phyloP scores from a whole-genome alignment of 208 protist species.

The Acanthamoeba triangularis region DNA sequence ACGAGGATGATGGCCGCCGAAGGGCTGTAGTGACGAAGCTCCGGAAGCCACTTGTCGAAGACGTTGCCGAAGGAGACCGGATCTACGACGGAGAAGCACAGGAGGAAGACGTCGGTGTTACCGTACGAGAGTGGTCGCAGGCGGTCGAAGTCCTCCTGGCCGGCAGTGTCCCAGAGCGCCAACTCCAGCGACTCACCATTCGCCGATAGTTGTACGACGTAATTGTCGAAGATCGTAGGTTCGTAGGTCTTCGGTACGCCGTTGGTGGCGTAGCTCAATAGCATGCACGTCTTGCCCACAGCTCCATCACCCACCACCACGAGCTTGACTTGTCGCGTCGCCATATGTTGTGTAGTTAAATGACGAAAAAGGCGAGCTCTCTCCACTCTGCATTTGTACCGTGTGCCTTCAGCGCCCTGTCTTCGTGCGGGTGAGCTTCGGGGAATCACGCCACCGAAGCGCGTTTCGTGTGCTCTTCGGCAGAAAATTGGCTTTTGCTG shows the following conservation, averaged over 20 bases:
- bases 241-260: background rate
- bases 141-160: constrained; percentile 95
- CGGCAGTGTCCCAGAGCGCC: constrained; percentile 97
- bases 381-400: too few relatives aligned
- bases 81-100: constrained; percentile 93
- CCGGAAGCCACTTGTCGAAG: constrained; percentile 92
- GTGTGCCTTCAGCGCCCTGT: too few relatives aligned
- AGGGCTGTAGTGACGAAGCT: constrained; percentile 93
- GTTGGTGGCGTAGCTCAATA: constrained; percentile 50
- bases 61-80: constrained; percentile 93
- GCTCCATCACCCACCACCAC: constrained; percentile 77
- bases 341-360: too few relatives aligned
- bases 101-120: constrained; percentile 92
- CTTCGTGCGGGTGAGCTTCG: too few relatives aligned
- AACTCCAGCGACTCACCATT: constrained; percentile 91
- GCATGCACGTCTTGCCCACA: constrained; percentile 73
- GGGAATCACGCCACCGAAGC: too few relatives aligned
- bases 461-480: too few relatives aligned
- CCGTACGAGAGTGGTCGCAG: constrained; percentile 96
- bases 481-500: too few relatives aligned
- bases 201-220: background rate
- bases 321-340: constrained; percentile 17
- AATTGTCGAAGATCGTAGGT: constrained; percentile 27
- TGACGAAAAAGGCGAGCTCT: accelerated
- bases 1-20: constrained; percentile 95